Base-by-base conservation (phyloP, 768 basidiomycete genomes). In the Lactarius quietus region DNA sequence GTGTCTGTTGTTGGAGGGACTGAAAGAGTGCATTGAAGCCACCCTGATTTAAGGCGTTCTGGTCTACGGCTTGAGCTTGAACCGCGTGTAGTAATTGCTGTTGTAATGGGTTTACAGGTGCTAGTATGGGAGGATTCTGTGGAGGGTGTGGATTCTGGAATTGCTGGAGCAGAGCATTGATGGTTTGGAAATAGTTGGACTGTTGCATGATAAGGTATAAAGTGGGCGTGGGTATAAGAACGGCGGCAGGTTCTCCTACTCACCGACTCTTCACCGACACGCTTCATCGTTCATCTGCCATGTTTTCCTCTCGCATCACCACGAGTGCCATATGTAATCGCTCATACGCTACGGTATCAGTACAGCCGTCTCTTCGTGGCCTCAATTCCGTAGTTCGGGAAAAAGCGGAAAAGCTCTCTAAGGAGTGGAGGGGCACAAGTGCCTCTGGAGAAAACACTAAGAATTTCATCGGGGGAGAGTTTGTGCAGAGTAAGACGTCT, bases 381-480 rank as follows among this genome's bases (percentile, higher is more conserved):
- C 76, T 93, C 61, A 84, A 79, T 67, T 76, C 84, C 17, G 67
- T 80, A 14, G 88, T 86, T 26, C 80, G 82, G 23, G 74, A 83
- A 29, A 85, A 83, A 67, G 92, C 91, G 1, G 86, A 91, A 69
- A 81, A 82, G 62, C 78, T 94, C 23, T 89, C 89, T 20, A 75
- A 82, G 17, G 81, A 86, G 35, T 98, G 93, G 93, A 87, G 87
- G 68, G 95, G 95, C 48, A 95, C 95, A 3, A 90, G 82, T 64
- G 88, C 89, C 28, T 83, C 85, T 15, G 95, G 95, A n/a, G 89
- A 84, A 33, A 87, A 82, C 66, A 95, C 95, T 63, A 95, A 91
- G 83, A 95, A 94, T 75, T 94, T 89, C 76, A 91, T 98, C 64
- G 90, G 86, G 15, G 96, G 95, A 10, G 83, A 94, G 77, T 98